A percentile compares a stretch with the other conserved stretches of the same genome.
Evolutionary conservation across 1,139 yeast species (phyloP).

Genomic region (Arxiozyma heterogenica): DNA sequence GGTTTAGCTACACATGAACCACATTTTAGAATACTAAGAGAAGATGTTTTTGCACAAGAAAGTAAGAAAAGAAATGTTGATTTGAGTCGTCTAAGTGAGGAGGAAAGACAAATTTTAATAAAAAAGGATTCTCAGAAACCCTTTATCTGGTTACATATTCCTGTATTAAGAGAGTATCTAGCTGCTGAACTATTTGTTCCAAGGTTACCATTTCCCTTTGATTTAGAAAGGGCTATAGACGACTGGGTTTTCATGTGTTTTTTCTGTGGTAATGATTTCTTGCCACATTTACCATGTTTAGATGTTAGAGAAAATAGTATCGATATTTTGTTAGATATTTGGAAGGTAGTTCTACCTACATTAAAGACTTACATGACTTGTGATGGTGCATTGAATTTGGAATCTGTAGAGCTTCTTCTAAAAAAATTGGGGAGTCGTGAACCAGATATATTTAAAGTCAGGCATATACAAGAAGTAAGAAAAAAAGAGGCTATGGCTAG

Average conservation of each 20-base stretch:
- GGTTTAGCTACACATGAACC: constrained; percentile 97
- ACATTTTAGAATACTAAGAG: constrained; percentile 86
- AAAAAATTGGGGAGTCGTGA: constrained; percentile 62
- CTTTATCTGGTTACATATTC: constrained; percentile 88
- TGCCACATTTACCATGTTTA: constrained; percentile 90
- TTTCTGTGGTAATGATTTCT: constrained; percentile 96
- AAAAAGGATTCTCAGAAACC: constrained; percentile 66
- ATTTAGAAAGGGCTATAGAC: constrained; percentile 89
- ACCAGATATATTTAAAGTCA: constrained; percentile 63
- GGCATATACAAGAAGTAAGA: constrained; percentile 60
- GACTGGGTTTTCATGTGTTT: constrained; percentile 99
- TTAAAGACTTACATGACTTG: constrained; percentile 76
- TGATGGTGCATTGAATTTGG: constrained; percentile 74
- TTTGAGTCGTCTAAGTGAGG: constrained; percentile 46
- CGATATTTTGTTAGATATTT: constrained; percentile 66
- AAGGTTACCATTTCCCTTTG: constrained; percentile 63
- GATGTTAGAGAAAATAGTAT: constrained; percentile 94
- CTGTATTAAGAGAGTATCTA: constrained; percentile 78
- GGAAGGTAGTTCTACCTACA: constrained; percentile 66
- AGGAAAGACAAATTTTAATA: constrained; percentile 45
- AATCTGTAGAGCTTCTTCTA: constrained; percentile 67
- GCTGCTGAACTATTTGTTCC: constrained; percentile 73
- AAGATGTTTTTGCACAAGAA: constrained; percentile 83
- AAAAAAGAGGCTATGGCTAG: constrained; percentile 56
- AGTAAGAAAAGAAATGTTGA: constrained; percentile 41